phyloP scores from a whole-genome alignment of 208 protist genomes.

The Wallacemonas sp. region DNA sequence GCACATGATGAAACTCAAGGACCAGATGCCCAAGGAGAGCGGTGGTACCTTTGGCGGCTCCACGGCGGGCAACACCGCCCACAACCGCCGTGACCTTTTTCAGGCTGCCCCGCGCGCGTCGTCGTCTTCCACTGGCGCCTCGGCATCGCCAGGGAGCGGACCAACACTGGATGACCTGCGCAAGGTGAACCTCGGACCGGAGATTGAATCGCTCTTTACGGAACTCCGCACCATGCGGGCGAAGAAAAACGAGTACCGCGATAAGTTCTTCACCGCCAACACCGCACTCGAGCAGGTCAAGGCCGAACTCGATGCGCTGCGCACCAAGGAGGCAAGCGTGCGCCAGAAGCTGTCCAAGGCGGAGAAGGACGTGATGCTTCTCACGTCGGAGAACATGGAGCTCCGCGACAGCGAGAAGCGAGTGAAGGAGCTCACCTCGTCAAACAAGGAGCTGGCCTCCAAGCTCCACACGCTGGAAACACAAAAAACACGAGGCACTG shows the following conservation, averaged over 20 bases:
- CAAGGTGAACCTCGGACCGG: conserved; percentile 79
- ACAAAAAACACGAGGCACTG: conserved; percentile 13
- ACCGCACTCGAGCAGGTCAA: conserved; percentile 27
- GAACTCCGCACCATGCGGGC: conserved; percentile 69
- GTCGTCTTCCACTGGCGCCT: background rate
- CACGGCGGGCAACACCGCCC: background rate
- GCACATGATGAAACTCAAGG: conserved; percentile 50
- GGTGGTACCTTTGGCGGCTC: conserved; percentile 2
- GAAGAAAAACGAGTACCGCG: conserved; percentile 86
- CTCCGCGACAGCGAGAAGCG: conserved; percentile 56
- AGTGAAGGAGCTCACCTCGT: conserved; percentile 43
- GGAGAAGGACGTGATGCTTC: conserved; percentile 81
- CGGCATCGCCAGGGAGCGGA: conserved; percentile 7
- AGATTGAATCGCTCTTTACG: conserved; percentile 87
- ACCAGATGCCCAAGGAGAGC: conserved; percentile 15
- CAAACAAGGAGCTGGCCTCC: conserved; percentile 38
- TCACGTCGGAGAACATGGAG: conserved; percentile 88
- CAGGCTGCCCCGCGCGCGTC: conserved; percentile 3
- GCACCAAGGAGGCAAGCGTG: conserved; percentile 43
- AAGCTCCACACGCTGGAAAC: conserved; percentile 38
- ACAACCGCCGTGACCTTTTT: conserved; percentile 7
- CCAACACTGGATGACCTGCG: conserved; percentile 83
- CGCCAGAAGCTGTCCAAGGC: conserved; percentile 57
- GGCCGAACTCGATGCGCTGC: conserved; percentile 28
- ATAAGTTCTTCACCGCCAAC: conserved; percentile 41